Conservation (phyloP, 352 stramenopile genomes). For the Chrysophaeum taylorii region DNA sequence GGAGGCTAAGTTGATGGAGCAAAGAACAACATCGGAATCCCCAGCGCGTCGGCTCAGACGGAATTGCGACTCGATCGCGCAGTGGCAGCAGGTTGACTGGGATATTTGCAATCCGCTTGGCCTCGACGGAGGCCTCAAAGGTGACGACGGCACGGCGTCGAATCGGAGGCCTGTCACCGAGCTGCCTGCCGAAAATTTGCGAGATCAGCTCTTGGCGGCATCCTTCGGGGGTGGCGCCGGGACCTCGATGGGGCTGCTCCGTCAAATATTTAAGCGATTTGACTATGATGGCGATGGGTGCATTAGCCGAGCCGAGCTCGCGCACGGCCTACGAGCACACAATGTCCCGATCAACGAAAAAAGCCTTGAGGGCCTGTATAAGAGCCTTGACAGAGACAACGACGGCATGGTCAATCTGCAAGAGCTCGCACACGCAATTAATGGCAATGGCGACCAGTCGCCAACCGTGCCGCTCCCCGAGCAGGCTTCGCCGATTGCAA, state of each 20-base stretch:
- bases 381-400: background rate
- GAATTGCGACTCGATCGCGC: background rate
- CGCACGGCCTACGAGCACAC: too few relatives aligned
- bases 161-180: too few relatives aligned
- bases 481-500: background rate
- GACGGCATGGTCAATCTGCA: background rate
- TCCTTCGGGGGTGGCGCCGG: background rate
- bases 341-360: too few relatives aligned
- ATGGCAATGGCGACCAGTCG: background rate
- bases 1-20: too few relatives aligned
- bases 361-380: background rate
- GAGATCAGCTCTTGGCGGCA: background rate
- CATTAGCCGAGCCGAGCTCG: background rate
- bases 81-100: constrained; percentile 5
- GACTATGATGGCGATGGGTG: background rate
- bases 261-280: background rate
- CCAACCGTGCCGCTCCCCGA: background rate
- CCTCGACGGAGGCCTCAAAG: background rate
- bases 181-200: too few relatives aligned
- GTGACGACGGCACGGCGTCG: background rate
- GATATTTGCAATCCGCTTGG: background rate
- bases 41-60: too few relatives aligned
- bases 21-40: too few relatives aligned
- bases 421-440: background rate
- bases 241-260: background rate